Evolutionary conservation across 164 flowering plant genomes (phyloP).

Genomic region (Paratinospora sagittata): DNA sequence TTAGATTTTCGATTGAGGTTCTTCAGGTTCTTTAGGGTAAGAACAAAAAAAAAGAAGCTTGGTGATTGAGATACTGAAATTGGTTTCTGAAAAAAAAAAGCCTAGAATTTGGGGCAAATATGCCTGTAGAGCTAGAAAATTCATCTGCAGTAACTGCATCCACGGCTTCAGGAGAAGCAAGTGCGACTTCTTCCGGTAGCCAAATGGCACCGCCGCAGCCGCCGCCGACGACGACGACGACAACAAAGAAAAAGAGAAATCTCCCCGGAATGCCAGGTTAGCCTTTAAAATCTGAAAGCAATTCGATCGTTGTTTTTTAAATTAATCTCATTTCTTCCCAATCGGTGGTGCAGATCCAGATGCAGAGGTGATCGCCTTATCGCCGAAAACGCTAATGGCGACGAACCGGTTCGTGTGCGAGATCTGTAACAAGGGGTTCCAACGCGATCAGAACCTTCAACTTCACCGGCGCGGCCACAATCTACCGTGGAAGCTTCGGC

Average conservation of each 20-base stretch:
- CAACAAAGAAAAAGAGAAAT: slow-evolving; percentile 58
- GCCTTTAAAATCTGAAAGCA: background rate
- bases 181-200: slow-evolving; percentile 33
- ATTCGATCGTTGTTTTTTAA: too few relatives aligned
- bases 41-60: background rate
- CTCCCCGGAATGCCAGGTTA: slow-evolving; percentile 91
- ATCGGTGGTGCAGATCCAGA: slow-evolving; percentile 56
- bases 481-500: slow-evolving; percentile 74
- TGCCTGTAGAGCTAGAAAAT: slow-evolving; percentile 30
- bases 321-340: background rate
- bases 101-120: background rate
- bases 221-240: background rate
- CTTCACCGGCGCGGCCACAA: slow-evolving; percentile 76
- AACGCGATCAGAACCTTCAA: slow-evolving; percentile 73
- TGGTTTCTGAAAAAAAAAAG: background rate
- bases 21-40: background rate
- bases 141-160: slow-evolving; percentile 35
- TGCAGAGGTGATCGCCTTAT: slow-evolving; percentile 67
- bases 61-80: background rate
- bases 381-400: slow-evolving; percentile 67
- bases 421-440: slow-evolving; percentile 79
- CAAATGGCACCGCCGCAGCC: slow-evolving; percentile 18
- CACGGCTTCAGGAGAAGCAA: slow-evolving; percentile 47
- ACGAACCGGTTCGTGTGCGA: slow-evolving; percentile 74
- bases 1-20: background rate